Conservation (phyloP, 805 yeast genomes). For the Saturnispora sanitii region DNA sequence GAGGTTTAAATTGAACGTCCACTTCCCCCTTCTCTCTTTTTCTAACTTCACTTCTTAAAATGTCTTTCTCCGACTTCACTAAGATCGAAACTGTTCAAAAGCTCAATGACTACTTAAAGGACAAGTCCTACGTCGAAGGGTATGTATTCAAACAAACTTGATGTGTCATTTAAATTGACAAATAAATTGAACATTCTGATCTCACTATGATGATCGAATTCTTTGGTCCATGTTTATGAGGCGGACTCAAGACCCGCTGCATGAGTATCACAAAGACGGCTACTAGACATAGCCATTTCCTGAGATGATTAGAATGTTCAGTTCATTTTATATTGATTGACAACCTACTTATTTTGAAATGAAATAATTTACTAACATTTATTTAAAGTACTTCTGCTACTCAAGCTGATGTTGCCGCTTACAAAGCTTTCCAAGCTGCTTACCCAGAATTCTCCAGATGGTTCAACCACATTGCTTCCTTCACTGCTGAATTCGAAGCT, state of each 20-base stretch:
- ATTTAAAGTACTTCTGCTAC: slow-evolving; percentile 66
- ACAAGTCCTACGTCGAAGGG: slow-evolving; percentile 94
- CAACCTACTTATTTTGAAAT: not conserved
- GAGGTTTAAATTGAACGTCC: slow-evolving; percentile 1
- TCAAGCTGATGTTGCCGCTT: slow-evolving; percentile 91
- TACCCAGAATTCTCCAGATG: slow-evolving; percentile 96
- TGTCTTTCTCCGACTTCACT: slow-evolving; percentile 78
- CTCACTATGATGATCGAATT: slow-evolving; percentile 51
- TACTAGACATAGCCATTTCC: slow-evolving; percentile 21
- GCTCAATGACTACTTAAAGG: slow-evolving; percentile 79
- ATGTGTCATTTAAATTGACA: not conserved
- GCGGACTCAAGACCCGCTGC: slow-evolving; percentile 91
- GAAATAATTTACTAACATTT: slow-evolving; percentile 8
- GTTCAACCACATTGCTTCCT: slow-evolving; percentile 97
- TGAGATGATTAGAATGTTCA: slow-evolving; percentile 8
- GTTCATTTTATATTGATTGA: too few relatives aligned
- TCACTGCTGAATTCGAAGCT: slow-evolving; percentile 71
- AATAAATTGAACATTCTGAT: not conserved
- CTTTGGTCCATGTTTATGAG: slow-evolving; percentile 96
- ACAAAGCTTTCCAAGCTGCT: slow-evolving; percentile 85
- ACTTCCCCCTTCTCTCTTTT: not conserved
- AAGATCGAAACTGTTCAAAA: slow-evolving; percentile 62
- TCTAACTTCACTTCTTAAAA: slow-evolving; percentile 16
- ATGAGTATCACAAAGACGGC: slow-evolving; percentile 63
- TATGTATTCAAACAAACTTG: slow-evolving; percentile 38